These are phyloP conservation scores for Trichosanthes cucumerina DNA, from an alignment of 306 rosid species.

Conservation along the genomic window DNA sequence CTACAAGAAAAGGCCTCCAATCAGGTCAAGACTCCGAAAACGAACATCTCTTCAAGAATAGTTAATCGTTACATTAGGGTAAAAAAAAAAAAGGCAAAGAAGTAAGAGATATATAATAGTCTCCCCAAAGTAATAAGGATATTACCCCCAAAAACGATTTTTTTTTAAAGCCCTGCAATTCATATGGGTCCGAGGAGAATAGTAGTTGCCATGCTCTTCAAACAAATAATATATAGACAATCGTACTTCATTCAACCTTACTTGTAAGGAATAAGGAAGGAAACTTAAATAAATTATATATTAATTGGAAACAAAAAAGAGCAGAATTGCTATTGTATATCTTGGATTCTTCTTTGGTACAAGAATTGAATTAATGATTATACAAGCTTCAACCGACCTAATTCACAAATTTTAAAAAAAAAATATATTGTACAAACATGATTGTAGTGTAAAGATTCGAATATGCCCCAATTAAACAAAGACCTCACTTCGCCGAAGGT, in stretches of 20 bases:
- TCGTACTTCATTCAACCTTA: background rate
- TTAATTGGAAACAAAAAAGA: background rate
- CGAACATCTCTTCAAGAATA: no score
- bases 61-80: background rate
- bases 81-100: background rate
- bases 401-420: background rate
- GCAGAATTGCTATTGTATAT: background rate
- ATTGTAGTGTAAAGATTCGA: background rate
- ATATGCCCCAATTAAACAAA: slow-evolving; percentile 11
- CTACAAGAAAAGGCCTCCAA: no score
- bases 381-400: background rate
- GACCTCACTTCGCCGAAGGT: slow-evolving; percentile 21
- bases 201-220: background rate
- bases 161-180: background rate
- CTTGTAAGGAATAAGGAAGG: background rate
- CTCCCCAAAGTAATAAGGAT: background rate
- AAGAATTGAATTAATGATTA: background rate
- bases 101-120: background rate
- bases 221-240: background rate
- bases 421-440: background rate
- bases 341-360: background rate
- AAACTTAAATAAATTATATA: background rate
- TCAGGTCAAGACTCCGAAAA: no score
- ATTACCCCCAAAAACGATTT: background rate
- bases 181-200: background rate